Evolutionary conservation across 2,329 filamentous ascomycete species (phyloP), one percentile per base, ranked within the genome.

Genomic region (Dothiorella sarmentorum): DNA sequence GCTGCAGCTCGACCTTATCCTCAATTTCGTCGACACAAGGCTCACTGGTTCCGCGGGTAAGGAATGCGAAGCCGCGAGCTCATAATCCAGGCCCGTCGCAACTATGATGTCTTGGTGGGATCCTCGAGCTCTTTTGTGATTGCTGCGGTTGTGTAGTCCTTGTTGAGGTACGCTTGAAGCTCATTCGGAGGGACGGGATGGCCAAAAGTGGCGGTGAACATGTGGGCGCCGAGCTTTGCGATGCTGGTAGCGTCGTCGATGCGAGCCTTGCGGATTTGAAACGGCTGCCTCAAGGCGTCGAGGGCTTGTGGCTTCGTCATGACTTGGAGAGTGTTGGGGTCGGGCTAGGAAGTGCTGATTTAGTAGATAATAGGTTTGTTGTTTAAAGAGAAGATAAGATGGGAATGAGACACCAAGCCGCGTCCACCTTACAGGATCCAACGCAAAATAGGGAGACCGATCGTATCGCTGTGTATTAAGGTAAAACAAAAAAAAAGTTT

Each of bases 131-230:
- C 69, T 2, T 49, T 47, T 1, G 49, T 37, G 20, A 71, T 68
- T 27, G 69, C 61, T 26, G 61, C 26, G 4, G 33, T 7, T 13
- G 65, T 69, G 65, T 78, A 79, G 0, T 72, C 62, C n/a, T 70
- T 67, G 40, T 70, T 62, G 0, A 79, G 68, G 56, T 74, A 80
- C 1, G 68, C 65, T 7, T 66, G 51, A 0, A 80, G 66, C 51
- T 80, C 72, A 1, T 68, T 58, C 0, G 68, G 60, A 2, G 73
- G 62, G 0, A 78, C 69, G 0, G 76, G 77, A 61, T 77, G 71
- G 1, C 75, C 76, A 63, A 79, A 80, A 3, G 74, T 73, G 18
- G 61, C 49, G 18, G 66, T 60, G 61, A 79, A 80, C 47, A 75
- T 70, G 31, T 66, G 60, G 0, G 67, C 63, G 18, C 52, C 52